Percentiles rank a stretch among this genome's conserved stretches.
phyloP scores from a whole-genome alignment of 176 grass and related monocot species.

The Oryza rufipogon region DNA sequence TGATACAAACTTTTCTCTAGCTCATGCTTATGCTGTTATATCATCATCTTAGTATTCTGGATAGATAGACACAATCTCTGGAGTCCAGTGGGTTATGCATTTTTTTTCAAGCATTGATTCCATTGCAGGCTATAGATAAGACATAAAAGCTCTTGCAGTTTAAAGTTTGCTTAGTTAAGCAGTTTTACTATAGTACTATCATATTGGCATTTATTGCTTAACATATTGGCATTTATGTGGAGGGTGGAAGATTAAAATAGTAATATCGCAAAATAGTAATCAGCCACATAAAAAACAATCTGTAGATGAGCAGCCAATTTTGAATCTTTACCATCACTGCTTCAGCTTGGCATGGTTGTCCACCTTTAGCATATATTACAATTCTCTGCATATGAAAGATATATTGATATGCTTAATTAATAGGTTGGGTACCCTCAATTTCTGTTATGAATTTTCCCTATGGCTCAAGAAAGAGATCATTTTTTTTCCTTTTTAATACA shows the following conservation, averaged over 20 bases:
- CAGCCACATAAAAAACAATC: not conserved
- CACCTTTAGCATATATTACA: not conserved
- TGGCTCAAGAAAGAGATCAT: not conserved
- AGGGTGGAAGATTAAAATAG: not conserved
- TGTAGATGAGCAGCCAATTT: not conserved
- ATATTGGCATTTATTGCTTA: not conserved
- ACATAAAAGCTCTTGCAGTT: not conserved
- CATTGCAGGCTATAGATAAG: not conserved
- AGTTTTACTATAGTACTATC: not conserved
- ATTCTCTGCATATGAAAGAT: not conserved
- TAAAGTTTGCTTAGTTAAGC: slow-evolving; percentile 15
- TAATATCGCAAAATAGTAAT: not conserved
- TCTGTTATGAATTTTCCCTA: not conserved
- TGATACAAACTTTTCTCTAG: not conserved
- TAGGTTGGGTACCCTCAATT: not conserved
- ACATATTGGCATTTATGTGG: not conserved
- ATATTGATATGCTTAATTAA: not conserved
- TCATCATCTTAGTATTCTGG: not conserved
- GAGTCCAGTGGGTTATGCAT: slow-evolving; percentile 6
- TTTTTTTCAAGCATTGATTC: not conserved
- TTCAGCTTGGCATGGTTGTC: not conserved
- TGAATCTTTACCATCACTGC: not conserved
- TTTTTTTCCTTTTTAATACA: not conserved
- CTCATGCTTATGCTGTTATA: not conserved
- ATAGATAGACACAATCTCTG: not conserved